Percentiles rank a stretch among this genome's conserved stretches.
These are phyloP conservation scores for Torulaspora microellipsoides DNA, from an alignment of 805 yeast genomes.

Conservation along the genomic window DNA sequence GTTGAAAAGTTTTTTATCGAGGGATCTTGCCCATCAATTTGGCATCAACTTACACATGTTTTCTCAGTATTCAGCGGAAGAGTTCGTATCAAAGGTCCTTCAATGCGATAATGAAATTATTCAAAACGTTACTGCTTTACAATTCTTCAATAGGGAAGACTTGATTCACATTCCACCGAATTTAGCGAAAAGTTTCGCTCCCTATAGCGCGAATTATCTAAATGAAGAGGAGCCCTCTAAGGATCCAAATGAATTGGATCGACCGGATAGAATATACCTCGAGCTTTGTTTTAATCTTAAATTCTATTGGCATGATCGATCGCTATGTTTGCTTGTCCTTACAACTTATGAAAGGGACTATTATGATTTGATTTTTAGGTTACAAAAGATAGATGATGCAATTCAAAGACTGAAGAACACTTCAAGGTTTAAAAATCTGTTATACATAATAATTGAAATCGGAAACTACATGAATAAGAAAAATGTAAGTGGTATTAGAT, in stretches of 20 bases:
- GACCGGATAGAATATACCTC: constrained; percentile 66
- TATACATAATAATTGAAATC: constrained; percentile 62
- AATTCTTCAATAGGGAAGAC: constrained; percentile 66
- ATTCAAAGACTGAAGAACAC: constrained; percentile 51
- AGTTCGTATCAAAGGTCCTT: constrained; percentile 51
- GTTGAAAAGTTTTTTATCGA: constrained; percentile 51
- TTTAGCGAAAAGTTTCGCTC: constrained; percentile 53
- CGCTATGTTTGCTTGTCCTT: constrained; percentile 54
- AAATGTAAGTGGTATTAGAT: constrained; percentile 64
- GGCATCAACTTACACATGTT: constrained; percentile 72
- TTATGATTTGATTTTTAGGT: constrained; percentile 51
- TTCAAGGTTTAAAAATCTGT: constrained; percentile 49
- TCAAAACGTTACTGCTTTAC: constrained; percentile 54
- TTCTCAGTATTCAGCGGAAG: constrained; percentile 48
- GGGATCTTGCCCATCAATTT: constrained; percentile 74
- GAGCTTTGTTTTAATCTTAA: constrained; percentile 65
- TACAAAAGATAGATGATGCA: constrained; percentile 56
- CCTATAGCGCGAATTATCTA: constrained; percentile 53
- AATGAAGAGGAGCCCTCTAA: constrained; percentile 35
- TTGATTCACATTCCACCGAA: constrained; percentile 54
- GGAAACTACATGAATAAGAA: constrained; percentile 83
- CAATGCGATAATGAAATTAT: constrained; percentile 55
- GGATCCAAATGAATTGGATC: constrained; percentile 49
- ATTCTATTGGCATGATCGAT: constrained; percentile 67
- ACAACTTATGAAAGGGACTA: constrained; percentile 61